These are phyloP conservation scores for Orbilia oligospora DNA, from an alignment of 2,329 filamentous ascomycete genomes.

Conservation along the genomic window DNA sequence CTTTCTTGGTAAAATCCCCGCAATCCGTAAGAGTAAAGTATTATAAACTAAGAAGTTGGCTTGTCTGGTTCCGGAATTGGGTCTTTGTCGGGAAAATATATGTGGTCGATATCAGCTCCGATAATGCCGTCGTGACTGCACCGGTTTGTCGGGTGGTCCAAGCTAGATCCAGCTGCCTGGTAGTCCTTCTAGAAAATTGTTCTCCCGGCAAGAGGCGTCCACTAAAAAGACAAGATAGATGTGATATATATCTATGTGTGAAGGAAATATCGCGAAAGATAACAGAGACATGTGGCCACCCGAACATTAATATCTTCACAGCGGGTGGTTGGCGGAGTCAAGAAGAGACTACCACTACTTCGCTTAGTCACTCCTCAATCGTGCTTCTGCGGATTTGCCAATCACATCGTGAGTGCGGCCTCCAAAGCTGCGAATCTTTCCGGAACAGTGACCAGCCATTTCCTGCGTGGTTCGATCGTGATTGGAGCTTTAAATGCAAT, in stretches of 20 bases:
- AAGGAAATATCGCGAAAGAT: conserved; percentile 25
- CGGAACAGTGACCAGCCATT: conserved; percentile 29
- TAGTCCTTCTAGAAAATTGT: conserved; percentile 41
- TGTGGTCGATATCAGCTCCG: conserved; percentile 32
- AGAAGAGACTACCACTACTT: conserved; percentile 41
- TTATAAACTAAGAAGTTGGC: conserved; percentile 21
- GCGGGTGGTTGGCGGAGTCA: conserved; percentile 45
- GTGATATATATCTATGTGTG: conserved; percentile 12
- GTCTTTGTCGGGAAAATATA: conserved; percentile 33
- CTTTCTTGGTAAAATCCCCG: conserved; percentile 10
- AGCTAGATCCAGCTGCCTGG: conserved; percentile 39
- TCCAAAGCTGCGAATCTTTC: conserved; percentile 39
- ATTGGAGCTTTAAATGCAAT: conserved; percentile 21
- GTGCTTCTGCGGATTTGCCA: conserved; percentile 40
- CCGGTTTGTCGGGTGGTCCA: conserved; percentile 48
- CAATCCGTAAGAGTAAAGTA: conserved; percentile 14
- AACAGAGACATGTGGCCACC: conserved; percentile 30
- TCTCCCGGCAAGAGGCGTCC: conserved; percentile 39
- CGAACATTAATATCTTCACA: conserved; percentile 24
- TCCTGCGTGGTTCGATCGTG: conserved; percentile 30
- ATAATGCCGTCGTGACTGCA: conserved; percentile 43
- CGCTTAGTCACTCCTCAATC: conserved; percentile 41
- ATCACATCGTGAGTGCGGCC: conserved; percentile 40
- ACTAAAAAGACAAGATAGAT: conserved; percentile 14
- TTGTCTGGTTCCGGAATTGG: conserved; percentile 42